Conservation (phyloP, 345 rosid genomes). For the Salix purpurea region DNA sequence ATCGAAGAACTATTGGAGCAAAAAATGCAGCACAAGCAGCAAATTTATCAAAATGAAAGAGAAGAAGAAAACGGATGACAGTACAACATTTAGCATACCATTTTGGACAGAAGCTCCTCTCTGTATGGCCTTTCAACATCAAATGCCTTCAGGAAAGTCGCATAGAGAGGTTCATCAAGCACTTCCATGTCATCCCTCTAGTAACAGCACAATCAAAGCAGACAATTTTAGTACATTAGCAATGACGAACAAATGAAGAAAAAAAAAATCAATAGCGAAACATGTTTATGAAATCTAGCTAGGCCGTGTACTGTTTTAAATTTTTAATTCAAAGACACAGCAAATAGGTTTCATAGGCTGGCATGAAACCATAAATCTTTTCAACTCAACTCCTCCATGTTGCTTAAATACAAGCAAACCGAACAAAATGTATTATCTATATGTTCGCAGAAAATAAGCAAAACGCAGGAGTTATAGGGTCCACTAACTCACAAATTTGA, state of each 20-base stretch:
- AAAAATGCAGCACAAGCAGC: no score
- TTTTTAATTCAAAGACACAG: no score
- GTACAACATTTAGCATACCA: constrained; percentile 36
- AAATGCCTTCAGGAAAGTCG: constrained; percentile 47
- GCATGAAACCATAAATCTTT: no score
- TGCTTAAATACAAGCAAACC: background rate
- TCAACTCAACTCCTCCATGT: no score
- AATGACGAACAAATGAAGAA: background rate
- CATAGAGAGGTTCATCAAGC: constrained; percentile 73
- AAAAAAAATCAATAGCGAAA: background rate
- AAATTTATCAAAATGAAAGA: background rate
- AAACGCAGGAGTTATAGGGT: background rate
- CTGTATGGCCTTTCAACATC: constrained; percentile 62
- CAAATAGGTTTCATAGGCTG: no score
- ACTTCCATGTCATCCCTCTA: constrained; percentile 82
- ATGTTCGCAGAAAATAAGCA: background rate
- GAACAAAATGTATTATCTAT: background rate
- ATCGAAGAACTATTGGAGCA: no score
- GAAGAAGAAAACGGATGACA: background rate
- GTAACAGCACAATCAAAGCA: background rate
- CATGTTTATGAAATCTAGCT: no score
- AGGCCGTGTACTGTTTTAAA: no score
- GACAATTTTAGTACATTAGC: background rate
- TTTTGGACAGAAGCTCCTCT: constrained; percentile 53
- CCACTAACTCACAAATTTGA: no score